These are phyloP conservation scores for Wickerhamomyces xylosicus DNA, from an alignment of 805 yeast species.

Conservation along the genomic window DNA sequence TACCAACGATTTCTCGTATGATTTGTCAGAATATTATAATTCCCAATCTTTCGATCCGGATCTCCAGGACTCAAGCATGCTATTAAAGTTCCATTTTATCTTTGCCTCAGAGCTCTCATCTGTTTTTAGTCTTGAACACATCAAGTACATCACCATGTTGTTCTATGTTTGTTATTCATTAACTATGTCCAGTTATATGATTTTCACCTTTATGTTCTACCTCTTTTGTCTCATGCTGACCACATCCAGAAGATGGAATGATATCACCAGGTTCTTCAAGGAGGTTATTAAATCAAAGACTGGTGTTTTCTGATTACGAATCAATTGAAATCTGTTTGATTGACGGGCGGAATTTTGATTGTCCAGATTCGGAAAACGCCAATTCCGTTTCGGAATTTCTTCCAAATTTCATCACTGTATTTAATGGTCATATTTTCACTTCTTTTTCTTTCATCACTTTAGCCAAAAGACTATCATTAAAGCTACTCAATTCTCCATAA, in stretches of 20 bases:
- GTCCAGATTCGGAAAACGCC: background rate
- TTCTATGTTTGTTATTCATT: constrained; percentile 1
- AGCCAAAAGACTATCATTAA: no score
- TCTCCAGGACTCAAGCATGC: background rate
- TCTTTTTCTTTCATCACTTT: no score
- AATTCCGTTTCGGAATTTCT: background rate
- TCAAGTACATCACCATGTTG: background rate
- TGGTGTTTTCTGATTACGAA: background rate
- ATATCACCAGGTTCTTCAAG: background rate
- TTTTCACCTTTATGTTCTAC: background rate
- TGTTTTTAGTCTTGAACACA: background rate
- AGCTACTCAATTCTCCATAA: no score
- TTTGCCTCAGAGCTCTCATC: background rate
- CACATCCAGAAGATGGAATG: constrained; percentile 1
- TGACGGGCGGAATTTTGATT: background rate
- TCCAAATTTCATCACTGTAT: background rate
- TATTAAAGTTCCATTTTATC: background rate
- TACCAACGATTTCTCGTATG: background rate
- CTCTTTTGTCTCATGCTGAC: background rate
- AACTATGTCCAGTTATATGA: constrained; percentile 1
- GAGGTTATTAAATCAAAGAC: background rate
- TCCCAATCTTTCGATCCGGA: background rate
- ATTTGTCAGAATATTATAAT: background rate
- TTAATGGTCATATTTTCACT: background rate
- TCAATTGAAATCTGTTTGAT: no score